These are phyloP conservation scores for Panaeolus cyanescens DNA, from an alignment of 768 basidiomycete genomes.

Conservation along the genomic window DNA sequence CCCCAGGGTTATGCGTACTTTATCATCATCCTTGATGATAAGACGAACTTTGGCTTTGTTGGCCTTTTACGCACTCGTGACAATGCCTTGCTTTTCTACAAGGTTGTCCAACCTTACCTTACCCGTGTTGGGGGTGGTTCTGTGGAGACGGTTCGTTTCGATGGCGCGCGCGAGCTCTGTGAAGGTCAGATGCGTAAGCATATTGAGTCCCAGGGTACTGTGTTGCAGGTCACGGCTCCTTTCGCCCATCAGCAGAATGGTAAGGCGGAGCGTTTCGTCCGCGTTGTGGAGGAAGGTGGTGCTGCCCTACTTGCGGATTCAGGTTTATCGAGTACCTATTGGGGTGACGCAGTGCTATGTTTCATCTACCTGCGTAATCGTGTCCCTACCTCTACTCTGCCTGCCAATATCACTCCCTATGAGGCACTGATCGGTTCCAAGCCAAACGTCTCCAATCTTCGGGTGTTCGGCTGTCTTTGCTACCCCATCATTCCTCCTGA, in stretches of 20 bases:
- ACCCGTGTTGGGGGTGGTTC: constrained; percentile 8
- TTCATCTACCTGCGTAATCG: constrained; percentile 21
- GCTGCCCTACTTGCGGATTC: constrained; percentile 22
- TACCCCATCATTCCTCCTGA: constrained; percentile 22
- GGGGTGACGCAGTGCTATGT: constrained; percentile 23
- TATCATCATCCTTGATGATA: constrained; percentile 18
- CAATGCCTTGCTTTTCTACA: not conserved
- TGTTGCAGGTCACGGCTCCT: constrained; percentile 20
- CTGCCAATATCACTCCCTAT: constrained; percentile 17
- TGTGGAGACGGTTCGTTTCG: constrained; percentile 11
- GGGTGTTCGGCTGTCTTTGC: constrained; percentile 30
- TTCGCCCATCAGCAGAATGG: constrained; percentile 36
- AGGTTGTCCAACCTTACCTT: not conserved
- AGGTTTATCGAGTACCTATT: constrained; percentile 10
- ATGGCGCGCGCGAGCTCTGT: constrained; percentile 17
- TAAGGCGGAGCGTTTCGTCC: constrained; percentile 27
- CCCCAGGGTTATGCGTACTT: constrained; percentile 18
- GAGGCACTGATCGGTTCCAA: constrained; percentile 19
- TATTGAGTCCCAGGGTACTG: constrained; percentile 18
- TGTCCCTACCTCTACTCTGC: constrained; percentile 23
- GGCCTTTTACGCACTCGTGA: too few relatives aligned
- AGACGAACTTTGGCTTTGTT: constrained; percentile 16
- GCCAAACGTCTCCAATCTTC: constrained; percentile 27
- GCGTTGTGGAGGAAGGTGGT: constrained; percentile 23
- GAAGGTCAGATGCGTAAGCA: constrained; percentile 8